Evolutionary conservation across 2,329 filamentous ascomycete genomes (phyloP).

Genomic region (Cordyceps tenuipes): DNA sequence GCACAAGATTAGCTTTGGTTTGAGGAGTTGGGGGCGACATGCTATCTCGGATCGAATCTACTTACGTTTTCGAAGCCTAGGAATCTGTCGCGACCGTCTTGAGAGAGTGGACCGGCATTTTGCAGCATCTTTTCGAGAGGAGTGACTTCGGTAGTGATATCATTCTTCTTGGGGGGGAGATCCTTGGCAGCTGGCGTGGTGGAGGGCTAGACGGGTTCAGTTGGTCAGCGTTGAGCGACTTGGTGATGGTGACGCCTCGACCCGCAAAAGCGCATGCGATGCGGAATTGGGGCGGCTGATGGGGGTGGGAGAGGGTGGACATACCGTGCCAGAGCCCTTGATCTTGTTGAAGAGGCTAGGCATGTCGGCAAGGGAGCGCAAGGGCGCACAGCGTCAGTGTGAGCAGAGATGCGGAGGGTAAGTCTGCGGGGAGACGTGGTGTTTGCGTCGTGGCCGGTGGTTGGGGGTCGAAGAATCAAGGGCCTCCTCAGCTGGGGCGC

Average conservation of each 20-base stretch:
- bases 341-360: slow-evolving; percentile 52
- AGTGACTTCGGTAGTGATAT: slow-evolving; percentile 49
- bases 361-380: slow-evolving; percentile 30
- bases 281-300: slow-evolving; percentile 18
- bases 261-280: slow-evolving; percentile 10
- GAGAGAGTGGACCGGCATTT: slow-evolving; percentile 69
- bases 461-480: slow-evolving; percentile 8
- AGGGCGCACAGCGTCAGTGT: slow-evolving; percentile 16
- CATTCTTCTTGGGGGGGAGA: slow-evolving; percentile 45
- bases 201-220: slow-evolving; percentile 32
- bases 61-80: slow-evolving; percentile 94
- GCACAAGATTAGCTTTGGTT: slow-evolving; percentile 26
- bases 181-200: slow-evolving; percentile 37
- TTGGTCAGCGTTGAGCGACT: slow-evolving; percentile 21
- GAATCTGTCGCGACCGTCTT: slow-evolving; percentile 94
- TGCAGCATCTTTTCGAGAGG: slow-evolving; percentile 68
- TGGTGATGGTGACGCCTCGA: slow-evolving; percentile 5
- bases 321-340: slow-evolving; percentile 46
- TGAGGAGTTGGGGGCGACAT: slow-evolving; percentile 7
- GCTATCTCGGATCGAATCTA: slow-evolving; percentile 27
- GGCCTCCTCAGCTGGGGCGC: slow-evolving; percentile 3
- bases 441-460: not conserved
- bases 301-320: slow-evolving; percentile 22
- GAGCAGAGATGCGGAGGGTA: slow-evolving; percentile 4
- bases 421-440: slow-evolving; percentile 1